Percentiles rank a stretch among this genome's conserved stretches.
Conservation (phyloP, 1,139 yeast species). For the Protomyces lactucae-debilis region DNA sequence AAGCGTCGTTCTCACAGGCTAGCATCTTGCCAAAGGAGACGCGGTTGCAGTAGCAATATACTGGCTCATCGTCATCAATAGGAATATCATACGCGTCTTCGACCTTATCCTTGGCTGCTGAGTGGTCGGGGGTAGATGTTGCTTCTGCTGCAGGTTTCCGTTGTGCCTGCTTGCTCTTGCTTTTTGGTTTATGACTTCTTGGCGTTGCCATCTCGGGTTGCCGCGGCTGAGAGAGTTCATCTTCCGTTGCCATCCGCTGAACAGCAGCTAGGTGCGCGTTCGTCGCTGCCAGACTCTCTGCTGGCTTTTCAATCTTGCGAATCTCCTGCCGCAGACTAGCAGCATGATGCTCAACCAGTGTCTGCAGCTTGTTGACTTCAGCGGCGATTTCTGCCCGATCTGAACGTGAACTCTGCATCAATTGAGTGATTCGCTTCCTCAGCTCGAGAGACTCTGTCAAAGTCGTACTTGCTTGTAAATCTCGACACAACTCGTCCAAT, state of each 20-base stretch:
- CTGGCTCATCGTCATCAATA: constrained; percentile 34
- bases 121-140: background rate
- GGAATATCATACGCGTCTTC: constrained; percentile 15
- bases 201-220: background rate
- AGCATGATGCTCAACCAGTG: constrained; percentile 6
- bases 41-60: constrained; percentile 78
- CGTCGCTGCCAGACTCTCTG: background rate
- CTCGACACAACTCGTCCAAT: constrained; percentile 7
- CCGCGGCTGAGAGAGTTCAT: background rate
- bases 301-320: background rate
- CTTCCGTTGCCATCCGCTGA: background rate
- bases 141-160: background rate
- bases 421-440: background rate
- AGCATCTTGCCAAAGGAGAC: constrained; percentile 91
- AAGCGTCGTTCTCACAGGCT: constrained; percentile 79
- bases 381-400: constrained; percentile 11
- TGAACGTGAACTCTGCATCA: constrained; percentile 4
- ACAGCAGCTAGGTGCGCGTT: background rate
- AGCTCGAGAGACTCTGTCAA: background rate
- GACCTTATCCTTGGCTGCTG: background rate
- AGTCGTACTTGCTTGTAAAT: background rate
- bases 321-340: background rate
- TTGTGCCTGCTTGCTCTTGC: background rate
- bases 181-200: background rate
- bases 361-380: constrained; percentile 15